Conservation (phyloP, 192 early-diverging fungal genomes). For the Anaeromyces robustus region DNA sequence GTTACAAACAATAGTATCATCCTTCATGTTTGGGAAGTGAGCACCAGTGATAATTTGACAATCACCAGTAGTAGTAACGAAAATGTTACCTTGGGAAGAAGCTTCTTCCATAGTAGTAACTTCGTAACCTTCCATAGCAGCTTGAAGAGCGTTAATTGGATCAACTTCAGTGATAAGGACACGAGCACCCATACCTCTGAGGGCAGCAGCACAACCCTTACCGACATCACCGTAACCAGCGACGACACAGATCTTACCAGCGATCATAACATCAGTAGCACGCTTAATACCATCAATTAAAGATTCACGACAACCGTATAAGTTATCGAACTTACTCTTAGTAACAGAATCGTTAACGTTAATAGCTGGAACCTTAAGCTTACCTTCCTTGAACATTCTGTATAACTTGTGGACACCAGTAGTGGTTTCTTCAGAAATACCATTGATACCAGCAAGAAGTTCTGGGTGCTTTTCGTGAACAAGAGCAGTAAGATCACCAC, state of each 20-base stretch:
- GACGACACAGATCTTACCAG: constrained; percentile 94
- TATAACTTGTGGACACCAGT: constrained; percentile 99
- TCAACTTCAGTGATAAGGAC: constrained; percentile 96
- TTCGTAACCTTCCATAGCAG: constrained; percentile 94
- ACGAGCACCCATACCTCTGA: constrained; percentile 95
- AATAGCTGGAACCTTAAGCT: constrained; percentile 96
- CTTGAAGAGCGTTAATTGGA: constrained; percentile 99
- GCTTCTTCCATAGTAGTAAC: constrained; percentile 99
- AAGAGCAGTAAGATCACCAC: constrained; percentile 89
- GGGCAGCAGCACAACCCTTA: constrained; percentile 95
- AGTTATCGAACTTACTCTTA: constrained; percentile 99
- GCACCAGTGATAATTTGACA: constrained; percentile 92
- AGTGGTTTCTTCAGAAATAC: constrained; percentile 98
- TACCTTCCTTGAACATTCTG: constrained; percentile 93
- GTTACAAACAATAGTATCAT: constrained; percentile 97
- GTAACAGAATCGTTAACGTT: constrained; percentile 99
- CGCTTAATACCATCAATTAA: constrained; percentile 99
- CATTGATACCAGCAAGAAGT: constrained; percentile 64
- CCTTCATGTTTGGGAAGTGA: constrained; percentile 89
- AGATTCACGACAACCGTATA: constrained; percentile 99
- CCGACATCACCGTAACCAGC: constrained; percentile 99
- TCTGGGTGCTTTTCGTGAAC: constrained; percentile 94
- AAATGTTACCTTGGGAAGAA: constrained; percentile 83
- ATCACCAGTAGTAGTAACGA: constrained; percentile 97
- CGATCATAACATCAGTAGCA: constrained; percentile 99